A percentile compares a stretch with the other conserved stretches of the same genome.
These are phyloP conservation scores for Sindora glabra DNA, from an alignment of 306 rosid genomes.

Conservation along the genomic window DNA sequence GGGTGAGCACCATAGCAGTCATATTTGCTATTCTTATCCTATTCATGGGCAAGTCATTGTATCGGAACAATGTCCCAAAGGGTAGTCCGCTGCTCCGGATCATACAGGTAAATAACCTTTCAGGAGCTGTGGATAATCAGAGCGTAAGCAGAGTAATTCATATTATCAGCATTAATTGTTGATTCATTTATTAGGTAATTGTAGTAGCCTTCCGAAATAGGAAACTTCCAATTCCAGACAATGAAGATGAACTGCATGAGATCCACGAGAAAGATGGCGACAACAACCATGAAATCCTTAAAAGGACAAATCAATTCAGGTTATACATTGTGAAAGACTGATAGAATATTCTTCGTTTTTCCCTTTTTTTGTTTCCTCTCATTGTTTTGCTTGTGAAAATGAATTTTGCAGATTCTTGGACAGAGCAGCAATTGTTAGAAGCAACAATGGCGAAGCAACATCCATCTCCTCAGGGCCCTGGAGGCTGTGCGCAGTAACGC, in stretches of 20 bases:
- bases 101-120: conserved; percentile 33
- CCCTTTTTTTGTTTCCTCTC: background rate
- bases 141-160: too few species aligned
- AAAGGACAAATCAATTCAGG: conserved; percentile 78
- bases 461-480: conserved; percentile 31
- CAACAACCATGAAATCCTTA: conserved; percentile 37
- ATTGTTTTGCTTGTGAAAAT: background rate
- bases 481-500: conserved; percentile 71
- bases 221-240: conserved; percentile 47
- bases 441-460: conserved; percentile 3
- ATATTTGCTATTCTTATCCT: conserved; percentile 23
- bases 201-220: conserved; percentile 51
- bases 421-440: conserved; percentile 43
- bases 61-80: conserved; percentile 45
- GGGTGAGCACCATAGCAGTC: conserved; percentile 29
- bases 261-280: conserved; percentile 35
- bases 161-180: too few species aligned
- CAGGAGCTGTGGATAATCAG: too few species aligned
- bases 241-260: conserved; percentile 44
- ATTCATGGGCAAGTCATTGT: conserved; percentile 53
- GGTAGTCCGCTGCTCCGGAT: conserved; percentile 69
- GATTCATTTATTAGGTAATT: conserved; percentile 34
- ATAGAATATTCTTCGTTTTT: too few species aligned
- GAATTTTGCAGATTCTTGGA: conserved; percentile 53
- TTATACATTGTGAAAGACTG: too few species aligned